Percentiles rank a stretch among this genome's conserved stretches.
Evolutionary conservation across 352 stramenopile genomes (phyloP).

Genomic region (Globisporangium splendens): DNA sequence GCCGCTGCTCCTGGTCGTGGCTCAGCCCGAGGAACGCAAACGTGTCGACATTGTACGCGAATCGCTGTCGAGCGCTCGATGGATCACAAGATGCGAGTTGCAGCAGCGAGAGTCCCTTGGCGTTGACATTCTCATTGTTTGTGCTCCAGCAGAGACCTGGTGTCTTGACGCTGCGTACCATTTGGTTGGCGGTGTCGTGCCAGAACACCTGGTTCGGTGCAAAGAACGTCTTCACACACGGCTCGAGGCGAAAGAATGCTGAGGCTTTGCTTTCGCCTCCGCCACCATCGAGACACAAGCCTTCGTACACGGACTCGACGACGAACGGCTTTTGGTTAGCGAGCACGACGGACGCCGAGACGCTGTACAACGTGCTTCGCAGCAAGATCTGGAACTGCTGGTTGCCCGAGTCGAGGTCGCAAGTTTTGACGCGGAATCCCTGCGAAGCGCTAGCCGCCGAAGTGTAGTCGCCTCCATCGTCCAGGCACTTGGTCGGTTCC

Average conservation of each 20-base stretch:
- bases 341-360: neutral
- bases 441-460: neutral
- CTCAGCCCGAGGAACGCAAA: neutral
- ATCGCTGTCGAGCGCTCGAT: neutral
- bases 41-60: constrained; percentile 1
- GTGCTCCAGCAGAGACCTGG: constrained; percentile 10
- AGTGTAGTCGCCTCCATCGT: constrained; percentile 9
- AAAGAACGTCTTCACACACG: neutral
- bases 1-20: neutral
- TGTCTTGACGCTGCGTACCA: neutral
- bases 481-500: constrained; percentile 8
- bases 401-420: constrained; percentile 1
- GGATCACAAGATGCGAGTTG: constrained; percentile 6
- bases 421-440: constrained; percentile 6
- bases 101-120: constrained; percentile 2
- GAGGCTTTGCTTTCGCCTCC: neutral
- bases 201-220: constrained; percentile 1
- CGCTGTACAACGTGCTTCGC: neutral
- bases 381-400: constrained; percentile 13
- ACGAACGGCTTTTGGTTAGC: constrained; percentile 2
- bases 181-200: constrained; percentile 8
- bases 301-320: constrained; percentile 13
- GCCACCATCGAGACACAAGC: neutral
- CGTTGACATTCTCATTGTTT: too few relatives aligned
- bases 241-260: neutral